Evolutionary conservation across 495 filamentous ascomycete genomes (phyloP).

Genomic region (Glonium stellatum): DNA sequence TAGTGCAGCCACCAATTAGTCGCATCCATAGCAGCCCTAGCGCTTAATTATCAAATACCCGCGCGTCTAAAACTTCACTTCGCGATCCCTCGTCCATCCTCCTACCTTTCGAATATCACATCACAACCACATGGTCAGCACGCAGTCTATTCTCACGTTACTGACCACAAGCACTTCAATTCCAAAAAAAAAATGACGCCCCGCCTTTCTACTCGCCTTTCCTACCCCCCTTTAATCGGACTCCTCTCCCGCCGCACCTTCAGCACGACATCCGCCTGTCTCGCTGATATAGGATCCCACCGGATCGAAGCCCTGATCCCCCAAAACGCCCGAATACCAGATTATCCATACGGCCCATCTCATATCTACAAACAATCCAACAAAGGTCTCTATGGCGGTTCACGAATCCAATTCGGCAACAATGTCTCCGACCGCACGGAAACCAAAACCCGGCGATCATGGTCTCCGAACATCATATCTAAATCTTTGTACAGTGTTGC

Average conservation of each 20-base stretch:
- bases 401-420: conserved; percentile 84
- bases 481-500: conserved; percentile 68
- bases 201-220: neutral
- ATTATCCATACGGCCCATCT: conserved; percentile 79
- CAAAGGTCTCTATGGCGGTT: conserved; percentile 73
- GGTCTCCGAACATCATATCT: conserved; percentile 80
- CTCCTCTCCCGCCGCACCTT: neutral
- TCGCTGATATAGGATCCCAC: conserved; percentile 1
- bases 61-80: conserved; percentile 3
- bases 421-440: conserved; percentile 69
- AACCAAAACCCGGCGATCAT: conserved; percentile 75
- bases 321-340: conserved; percentile 44
- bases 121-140: neutral
- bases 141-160: neutral
- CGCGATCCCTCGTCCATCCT: neutral
- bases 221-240: neutral
- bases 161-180: neutral
- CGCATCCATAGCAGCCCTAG: neutral
- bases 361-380: conserved; percentile 80
- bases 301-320: conserved; percentile 18
- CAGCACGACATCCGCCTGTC: neutral
- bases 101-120: neutral
- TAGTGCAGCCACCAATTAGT: too few species aligned
- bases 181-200: neutral
- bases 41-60: neutral